These are phyloP conservation scores for Chondrostereum purpureum DNA, from an alignment of 1,284 basidiomycete genomes.

Conservation along the genomic window DNA sequence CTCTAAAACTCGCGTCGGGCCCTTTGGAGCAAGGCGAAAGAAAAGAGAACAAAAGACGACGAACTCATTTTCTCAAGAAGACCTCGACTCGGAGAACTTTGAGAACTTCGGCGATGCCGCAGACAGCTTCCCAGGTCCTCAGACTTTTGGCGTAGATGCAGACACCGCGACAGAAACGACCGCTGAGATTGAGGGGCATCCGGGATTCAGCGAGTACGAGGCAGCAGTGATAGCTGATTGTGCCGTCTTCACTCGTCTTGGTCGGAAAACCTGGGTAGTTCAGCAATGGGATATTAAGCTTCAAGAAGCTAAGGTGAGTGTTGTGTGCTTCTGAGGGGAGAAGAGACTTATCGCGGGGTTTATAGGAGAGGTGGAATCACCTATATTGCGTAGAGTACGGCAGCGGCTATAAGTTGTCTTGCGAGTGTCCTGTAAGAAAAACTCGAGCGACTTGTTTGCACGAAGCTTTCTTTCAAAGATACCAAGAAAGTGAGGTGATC, in stretches of 20 bases:
- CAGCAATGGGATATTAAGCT: not conserved
- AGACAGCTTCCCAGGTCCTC: no score
- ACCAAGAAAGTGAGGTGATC: not conserved
- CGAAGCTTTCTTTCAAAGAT: not conserved
- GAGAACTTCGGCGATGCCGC: not conserved
- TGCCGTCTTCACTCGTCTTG: not conserved
- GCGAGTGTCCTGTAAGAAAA: not conserved
- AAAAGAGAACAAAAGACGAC: not conserved
- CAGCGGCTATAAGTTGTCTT: not conserved
- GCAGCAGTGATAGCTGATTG: not conserved
- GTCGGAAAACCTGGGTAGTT: not conserved
- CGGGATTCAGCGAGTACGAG: not conserved
- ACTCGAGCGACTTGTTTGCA: not conserved
- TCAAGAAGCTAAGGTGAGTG: not conserved
- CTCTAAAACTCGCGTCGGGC: not conserved
- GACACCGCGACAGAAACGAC: no score
- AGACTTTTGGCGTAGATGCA: not conserved
- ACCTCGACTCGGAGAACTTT: not conserved
- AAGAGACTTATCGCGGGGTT: not conserved
- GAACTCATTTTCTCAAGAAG: no score
- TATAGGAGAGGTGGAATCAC: not conserved
- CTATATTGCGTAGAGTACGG: not conserved
- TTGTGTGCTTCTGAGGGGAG: not conserved
- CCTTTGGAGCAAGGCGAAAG: not conserved
- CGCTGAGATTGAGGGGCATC: not conserved